A percentile compares a stretch with the other conserved stretches of the same genome.
These are phyloP conservation scores for Litsea cubeba DNA, from an alignment of 164 flowering plant species.

Conservation along the genomic window DNA sequence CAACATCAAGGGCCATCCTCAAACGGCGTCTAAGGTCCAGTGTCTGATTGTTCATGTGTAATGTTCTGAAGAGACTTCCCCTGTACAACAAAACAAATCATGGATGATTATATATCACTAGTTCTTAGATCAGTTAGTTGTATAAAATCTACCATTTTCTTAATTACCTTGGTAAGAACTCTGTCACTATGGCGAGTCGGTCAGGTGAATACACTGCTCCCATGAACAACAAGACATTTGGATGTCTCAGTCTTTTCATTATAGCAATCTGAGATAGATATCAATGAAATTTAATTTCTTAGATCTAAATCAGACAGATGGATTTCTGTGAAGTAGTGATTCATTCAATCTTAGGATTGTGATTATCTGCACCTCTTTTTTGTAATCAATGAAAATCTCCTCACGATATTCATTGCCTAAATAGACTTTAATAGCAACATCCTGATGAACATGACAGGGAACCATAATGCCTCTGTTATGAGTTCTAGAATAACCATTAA, in stretches of 20 bases:
- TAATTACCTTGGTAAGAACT: conserved; percentile 67
- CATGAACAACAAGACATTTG: conserved; percentile 87
- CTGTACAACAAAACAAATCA: conserved; percentile 30
- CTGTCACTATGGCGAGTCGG: conserved; percentile 74
- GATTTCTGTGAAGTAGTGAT: background rate
- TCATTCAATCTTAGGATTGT: background rate
- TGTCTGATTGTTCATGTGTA: conserved; percentile 57
- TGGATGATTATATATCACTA: background rate
- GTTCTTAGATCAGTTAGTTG: background rate
- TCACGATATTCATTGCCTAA: conserved; percentile 45
- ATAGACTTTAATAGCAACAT: conserved; percentile 79
- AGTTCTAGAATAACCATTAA: background rate
- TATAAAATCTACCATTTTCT: background rate
- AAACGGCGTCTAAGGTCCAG: conserved; percentile 64
- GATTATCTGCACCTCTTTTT: conserved; percentile 53
- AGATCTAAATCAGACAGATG: background rate
- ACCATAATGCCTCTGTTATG: background rate
- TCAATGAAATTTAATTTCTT: background rate
- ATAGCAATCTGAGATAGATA: conserved; percentile 46
- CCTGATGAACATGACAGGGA: conserved; percentile 34
- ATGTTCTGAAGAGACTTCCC: conserved; percentile 75
- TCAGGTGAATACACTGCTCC: conserved; percentile 71
- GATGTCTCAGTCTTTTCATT: conserved; percentile 80
- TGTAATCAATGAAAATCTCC: conserved; percentile 50
- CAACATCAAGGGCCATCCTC: conserved; percentile 88